phyloP scores from a whole-genome alignment of 805 yeast species.

The Nakazawaea ernobii region DNA sequence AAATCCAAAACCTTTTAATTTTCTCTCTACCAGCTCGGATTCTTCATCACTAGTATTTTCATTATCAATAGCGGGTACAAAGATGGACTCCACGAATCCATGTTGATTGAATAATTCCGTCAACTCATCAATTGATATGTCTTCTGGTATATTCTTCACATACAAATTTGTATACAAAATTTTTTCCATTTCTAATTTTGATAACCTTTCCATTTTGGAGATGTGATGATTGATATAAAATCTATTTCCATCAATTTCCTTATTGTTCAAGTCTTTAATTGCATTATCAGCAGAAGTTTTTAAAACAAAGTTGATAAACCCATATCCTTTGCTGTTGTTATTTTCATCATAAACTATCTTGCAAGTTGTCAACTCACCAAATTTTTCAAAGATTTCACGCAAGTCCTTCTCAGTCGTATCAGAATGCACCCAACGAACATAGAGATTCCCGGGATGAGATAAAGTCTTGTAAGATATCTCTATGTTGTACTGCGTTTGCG shows the following conservation, averaged over 20 bases:
- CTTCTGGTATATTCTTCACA: conserved; percentile 42
- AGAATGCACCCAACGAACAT: conserved; percentile 31
- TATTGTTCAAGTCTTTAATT: conserved; percentile 33
- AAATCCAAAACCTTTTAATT: conserved; percentile 45
- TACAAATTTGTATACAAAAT: conserved; percentile 50
- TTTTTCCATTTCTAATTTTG: conserved; percentile 37
- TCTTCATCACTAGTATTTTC: conserved; percentile 13
- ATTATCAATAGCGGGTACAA: conserved; percentile 41
- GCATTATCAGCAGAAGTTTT: conserved; percentile 59
- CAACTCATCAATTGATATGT: conserved; percentile 32
- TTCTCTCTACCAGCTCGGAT: neutral
- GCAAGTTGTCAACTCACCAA: conserved; percentile 38
- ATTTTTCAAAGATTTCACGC: conserved; percentile 29
- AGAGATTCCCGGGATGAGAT: conserved; percentile 55
- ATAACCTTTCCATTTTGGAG: conserved; percentile 54
- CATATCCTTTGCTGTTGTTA: conserved; percentile 47
- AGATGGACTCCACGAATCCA: conserved; percentile 44
- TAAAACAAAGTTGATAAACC: conserved; percentile 59
- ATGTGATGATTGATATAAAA: conserved; percentile 59
- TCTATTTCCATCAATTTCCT: conserved; percentile 22
- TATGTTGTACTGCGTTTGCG: conserved; percentile 2
- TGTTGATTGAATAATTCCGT: conserved; percentile 36
- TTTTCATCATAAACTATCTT: conserved; percentile 42
- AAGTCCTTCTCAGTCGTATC: conserved; percentile 32
- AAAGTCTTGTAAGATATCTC: conserved; percentile 22